A percentile compares a stretch with the other conserved stretches of the same genome.
phyloP scores from a whole-genome alignment of 129 eudicot genomes.

The Erigeron canadensis region DNA sequence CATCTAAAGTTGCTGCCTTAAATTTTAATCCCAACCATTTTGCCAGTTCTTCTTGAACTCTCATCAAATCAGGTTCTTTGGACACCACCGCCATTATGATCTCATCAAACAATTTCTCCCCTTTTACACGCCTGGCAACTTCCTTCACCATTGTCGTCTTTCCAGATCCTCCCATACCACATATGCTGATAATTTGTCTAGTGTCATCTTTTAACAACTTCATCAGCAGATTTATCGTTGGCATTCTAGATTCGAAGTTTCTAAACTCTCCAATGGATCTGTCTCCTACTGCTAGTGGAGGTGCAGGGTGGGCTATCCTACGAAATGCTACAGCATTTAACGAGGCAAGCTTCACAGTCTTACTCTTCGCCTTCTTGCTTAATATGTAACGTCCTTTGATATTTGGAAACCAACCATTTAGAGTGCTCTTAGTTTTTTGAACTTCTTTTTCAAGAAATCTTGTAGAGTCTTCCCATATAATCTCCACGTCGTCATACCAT shows the following conservation, averaged over 20 bases:
- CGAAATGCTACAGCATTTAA: conserved; percentile 1
- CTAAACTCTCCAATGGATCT: conserved; percentile 24
- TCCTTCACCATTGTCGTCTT: conserved; percentile 37
- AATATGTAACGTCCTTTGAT: conserved; percentile 33
- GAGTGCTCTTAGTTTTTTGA: conserved; percentile 14
- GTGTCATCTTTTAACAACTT: conserved; percentile 27
- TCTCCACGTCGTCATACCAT: conserved; percentile 21
- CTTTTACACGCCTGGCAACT: conserved; percentile 34
- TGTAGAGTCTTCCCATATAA: conserved; percentile 10
- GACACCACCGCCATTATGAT: conserved; percentile 31
- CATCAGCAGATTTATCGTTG: conserved; percentile 32
- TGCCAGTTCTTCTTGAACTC: conserved; percentile 35
- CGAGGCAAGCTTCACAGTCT: conserved; percentile 6
- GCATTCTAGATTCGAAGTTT: conserved; percentile 38
- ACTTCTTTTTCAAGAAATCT: conserved; percentile 21
- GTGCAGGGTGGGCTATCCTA: conserved; percentile 23
- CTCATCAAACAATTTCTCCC: conserved; percentile 37
- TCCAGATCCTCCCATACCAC: conserved; percentile 41
- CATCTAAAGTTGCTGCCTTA: conserved; percentile 11
- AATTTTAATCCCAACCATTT: conserved; percentile 30
- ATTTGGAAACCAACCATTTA: conserved; percentile 23
- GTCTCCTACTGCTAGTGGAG: conserved; percentile 30
- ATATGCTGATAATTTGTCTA: conserved; percentile 31
- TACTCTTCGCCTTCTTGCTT: conserved; percentile 36
- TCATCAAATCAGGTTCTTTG: conserved; percentile 28